Evolutionary conservation across 192 early-diverging fungal species (phyloP), one percentile per base, ranked within the genome.

Genomic region (Umbelopsis sp.): DNA sequence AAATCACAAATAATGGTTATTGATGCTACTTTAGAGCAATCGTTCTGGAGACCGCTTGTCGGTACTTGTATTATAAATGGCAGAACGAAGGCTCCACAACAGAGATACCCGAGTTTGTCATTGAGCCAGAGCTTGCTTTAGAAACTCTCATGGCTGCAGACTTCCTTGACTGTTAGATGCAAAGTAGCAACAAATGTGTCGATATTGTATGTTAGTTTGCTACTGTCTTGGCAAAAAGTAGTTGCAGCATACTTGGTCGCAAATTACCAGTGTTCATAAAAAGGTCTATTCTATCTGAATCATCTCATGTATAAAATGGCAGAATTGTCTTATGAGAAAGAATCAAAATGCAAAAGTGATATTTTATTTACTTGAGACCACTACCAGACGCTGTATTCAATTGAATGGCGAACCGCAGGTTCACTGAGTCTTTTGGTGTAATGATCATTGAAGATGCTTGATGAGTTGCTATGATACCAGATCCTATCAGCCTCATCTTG

Each of bases 141-240:
- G 97, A 99, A 73, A 85, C 96, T 18, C 73, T 99, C 46, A 96
- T 96, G 94, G 95, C 94, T 20, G 92, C 96, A 1, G 95, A 99
- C 77, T 99, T 96, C 73, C 76, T 99, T 61, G 97, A 98, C 73
- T 94, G 93, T 81, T 92, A 80, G 78, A 53, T 35, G 53, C 69
- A 47, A 25, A 49, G 12, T 16, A 2, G 16, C 5, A 18, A 1
- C 48, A 21, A 49, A 49, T 2, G 15, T 9, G 5, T 10, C 5
- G 37, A 41, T 10, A 0, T 41, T 41, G 10, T 30, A 30, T 9
- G 10, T 41, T 41, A 41, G 37, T 41, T 41, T 41, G 1, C 10
- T 41, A 41, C 37, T 41, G 10, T 41, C 37, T 10, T 4, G 37
- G 37, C 37, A 10, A 41, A 41, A 4, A 41, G 37, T 9, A 41